phyloP scores from a whole-genome alignment of 1,284 basidiomycete species.

The Rhodotorula sp. region DNA sequence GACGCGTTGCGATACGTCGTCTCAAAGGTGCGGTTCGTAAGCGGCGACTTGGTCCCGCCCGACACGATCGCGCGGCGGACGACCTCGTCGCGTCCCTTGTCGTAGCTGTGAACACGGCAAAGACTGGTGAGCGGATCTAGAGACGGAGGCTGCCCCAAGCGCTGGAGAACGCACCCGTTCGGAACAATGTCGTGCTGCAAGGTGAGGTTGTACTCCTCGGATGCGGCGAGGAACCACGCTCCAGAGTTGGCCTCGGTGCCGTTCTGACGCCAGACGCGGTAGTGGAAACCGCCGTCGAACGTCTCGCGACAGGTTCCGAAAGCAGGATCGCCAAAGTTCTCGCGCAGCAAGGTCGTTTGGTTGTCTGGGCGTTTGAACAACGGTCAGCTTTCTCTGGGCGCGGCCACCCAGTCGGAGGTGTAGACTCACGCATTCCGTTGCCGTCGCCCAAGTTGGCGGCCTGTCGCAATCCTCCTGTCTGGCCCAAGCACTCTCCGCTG shows the following conservation, averaged over 20 bases:
- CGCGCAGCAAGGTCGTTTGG: slow-evolving; percentile 73
- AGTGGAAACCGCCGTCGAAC: slow-evolving; percentile 82
- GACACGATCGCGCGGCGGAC: slow-evolving; percentile 71
- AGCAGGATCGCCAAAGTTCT: slow-evolving; percentile 70
- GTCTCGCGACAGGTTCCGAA: slow-evolving; percentile 81
- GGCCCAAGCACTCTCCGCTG: slow-evolving; percentile 59
- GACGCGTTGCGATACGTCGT: slow-evolving; percentile 49
- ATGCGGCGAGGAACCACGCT: slow-evolving; percentile 74
- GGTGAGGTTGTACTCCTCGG: slow-evolving; percentile 38
- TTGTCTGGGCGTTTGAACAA: slow-evolving; percentile 56
- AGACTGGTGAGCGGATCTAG: neutral
- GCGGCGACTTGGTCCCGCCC: slow-evolving; percentile 57
- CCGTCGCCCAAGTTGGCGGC: slow-evolving; percentile 82
- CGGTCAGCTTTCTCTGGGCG: neutral
- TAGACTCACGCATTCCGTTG: slow-evolving; percentile 59
- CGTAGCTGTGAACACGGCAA: slow-evolving; percentile 40
- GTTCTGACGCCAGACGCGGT: slow-evolving; percentile 72
- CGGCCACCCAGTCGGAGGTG: neutral
- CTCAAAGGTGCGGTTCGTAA: slow-evolving; percentile 57
- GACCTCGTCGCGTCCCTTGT: slow-evolving; percentile 65
- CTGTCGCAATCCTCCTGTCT: slow-evolving; percentile 72
- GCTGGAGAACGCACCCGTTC: slow-evolving; percentile 54
- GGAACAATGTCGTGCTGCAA: slow-evolving; percentile 58
- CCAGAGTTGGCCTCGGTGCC: slow-evolving; percentile 53
- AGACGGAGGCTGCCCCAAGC: fast-evolving